phyloP scores from a whole-genome alignment of 371 early-diverging fungal species.

The Phascolomyces articulosus region DNA sequence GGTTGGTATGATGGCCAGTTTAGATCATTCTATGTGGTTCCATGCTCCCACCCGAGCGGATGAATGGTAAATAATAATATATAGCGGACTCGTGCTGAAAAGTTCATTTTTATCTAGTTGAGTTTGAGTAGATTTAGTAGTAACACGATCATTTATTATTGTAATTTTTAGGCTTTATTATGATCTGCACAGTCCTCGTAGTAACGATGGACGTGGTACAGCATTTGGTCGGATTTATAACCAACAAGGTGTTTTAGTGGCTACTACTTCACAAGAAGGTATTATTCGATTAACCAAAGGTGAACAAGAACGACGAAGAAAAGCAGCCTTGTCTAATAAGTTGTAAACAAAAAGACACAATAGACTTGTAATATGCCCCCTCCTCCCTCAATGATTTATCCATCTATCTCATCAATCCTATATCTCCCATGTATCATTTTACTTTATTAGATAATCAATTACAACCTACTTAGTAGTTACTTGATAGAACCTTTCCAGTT shows the following conservation, averaged over 20 bases:
- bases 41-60: conserved; percentile 87
- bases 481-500: too few species aligned
- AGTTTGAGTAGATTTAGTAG: not conserved
- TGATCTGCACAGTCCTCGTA: conserved; percentile 77
- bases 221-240: conserved; percentile 81
- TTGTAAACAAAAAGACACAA: not conserved
- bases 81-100: too few species aligned
- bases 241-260: conserved; percentile 78
- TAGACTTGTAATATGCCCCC: not conserved
- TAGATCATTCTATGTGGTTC: conserved; percentile 94
- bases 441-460: too few species aligned
- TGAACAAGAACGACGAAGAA: conserved; percentile 23
- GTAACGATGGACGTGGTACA: conserved; percentile 75
- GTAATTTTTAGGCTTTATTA: conserved; percentile 56
- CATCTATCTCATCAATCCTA: too few species aligned
- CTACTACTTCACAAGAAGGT: conserved; percentile 77
- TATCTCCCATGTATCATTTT: too few species aligned
- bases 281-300: conserved; percentile 50
- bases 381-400: too few species aligned
- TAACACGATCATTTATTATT: not conserved
- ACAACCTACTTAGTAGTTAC: too few species aligned
- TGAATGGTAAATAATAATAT: conserved; percentile 63
- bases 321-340: too few species aligned
- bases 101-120: not conserved
- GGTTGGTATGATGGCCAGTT: conserved; percentile 76